Conservation (phyloP, 2,329 filamentous ascomycete species). For the Hypocreales sp. region DNA sequence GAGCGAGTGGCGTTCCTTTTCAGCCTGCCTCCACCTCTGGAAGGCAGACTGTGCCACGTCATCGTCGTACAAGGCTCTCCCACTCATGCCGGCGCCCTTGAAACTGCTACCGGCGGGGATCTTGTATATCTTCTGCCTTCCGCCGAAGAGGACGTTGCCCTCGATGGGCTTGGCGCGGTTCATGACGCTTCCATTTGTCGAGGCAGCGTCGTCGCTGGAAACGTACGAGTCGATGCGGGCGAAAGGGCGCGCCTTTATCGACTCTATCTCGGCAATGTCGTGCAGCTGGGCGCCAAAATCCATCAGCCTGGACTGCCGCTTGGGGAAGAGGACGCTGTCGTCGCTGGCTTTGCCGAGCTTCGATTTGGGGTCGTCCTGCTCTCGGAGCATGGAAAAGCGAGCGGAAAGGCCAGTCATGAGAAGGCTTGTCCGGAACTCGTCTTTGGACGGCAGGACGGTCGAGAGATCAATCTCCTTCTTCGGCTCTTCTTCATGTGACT, state of each 20-base stretch:
- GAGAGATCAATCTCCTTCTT: slow-evolving; percentile 59
- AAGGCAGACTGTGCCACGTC: slow-evolving; percentile 76
- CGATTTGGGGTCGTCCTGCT: slow-evolving; percentile 83
- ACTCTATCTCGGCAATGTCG: slow-evolving; percentile 86
- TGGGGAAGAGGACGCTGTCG: slow-evolving; percentile 78
- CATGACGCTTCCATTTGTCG: slow-evolving; percentile 59
- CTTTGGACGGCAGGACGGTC: slow-evolving; percentile 59
- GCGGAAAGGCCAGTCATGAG: slow-evolving; percentile 91
- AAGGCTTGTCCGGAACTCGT: slow-evolving; percentile 90
- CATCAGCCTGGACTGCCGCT: slow-evolving; percentile 61
- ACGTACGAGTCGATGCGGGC: slow-evolving; percentile 49
- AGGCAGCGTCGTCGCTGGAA: slow-evolving; percentile 57
- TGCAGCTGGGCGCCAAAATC: slow-evolving; percentile 53
- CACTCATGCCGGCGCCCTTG: slow-evolving; percentile 39
- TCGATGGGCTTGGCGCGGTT: slow-evolving; percentile 66
- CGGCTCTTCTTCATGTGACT: slow-evolving; percentile 35
- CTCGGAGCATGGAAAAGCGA: slow-evolving; percentile 89
- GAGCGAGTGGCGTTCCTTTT: slow-evolving; percentile 36
- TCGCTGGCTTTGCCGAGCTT: slow-evolving; percentile 89
- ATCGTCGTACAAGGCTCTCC: slow-evolving; percentile 68
- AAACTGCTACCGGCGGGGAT: slow-evolving; percentile 40
- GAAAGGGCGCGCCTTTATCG: slow-evolving; percentile 48
- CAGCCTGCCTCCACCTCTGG: slow-evolving; percentile 53
- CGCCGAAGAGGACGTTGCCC: slow-evolving; percentile 87
- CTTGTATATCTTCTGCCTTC: slow-evolving; percentile 89